Conservation (phyloP, 495 filamentous ascomycete species). For the Tuber brumale region DNA sequence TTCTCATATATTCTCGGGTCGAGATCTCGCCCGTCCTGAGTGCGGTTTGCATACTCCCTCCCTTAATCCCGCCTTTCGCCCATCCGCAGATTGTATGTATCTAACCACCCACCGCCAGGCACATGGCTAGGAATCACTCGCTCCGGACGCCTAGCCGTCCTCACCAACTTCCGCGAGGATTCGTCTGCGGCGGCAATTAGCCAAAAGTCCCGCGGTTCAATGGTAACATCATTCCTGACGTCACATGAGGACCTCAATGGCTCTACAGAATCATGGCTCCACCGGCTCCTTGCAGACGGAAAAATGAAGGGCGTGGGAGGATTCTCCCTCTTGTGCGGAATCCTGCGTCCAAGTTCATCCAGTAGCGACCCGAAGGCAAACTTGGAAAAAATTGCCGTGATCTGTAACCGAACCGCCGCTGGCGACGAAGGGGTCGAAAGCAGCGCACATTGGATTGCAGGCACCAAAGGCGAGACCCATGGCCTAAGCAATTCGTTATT, state of each 20-base stretch:
- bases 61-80: slow-evolving; percentile 18
- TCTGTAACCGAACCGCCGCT: slow-evolving; percentile 76
- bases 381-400: slow-evolving; percentile 67
- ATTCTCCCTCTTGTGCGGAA: slow-evolving; percentile 85
- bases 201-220: slow-evolving; percentile 55
- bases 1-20: slow-evolving; percentile 58
- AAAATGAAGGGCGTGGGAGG: slow-evolving; percentile 73
- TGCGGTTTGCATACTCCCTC: slow-evolving; percentile 40
- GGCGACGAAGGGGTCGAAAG: slow-evolving; percentile 47
- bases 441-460: slow-evolving; percentile 60
- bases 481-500: slow-evolving; percentile 84
- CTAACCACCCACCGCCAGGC: slow-evolving; percentile 49
- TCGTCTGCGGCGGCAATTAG: slow-evolving; percentile 34
- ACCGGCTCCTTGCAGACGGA: slow-evolving; percentile 59
- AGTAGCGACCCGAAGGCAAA: slow-evolving; percentile 38
- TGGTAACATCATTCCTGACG: slow-evolving; percentile 83
- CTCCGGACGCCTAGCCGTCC: slow-evolving; percentile 74
- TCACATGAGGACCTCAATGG: slow-evolving; percentile 24
- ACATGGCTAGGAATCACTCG: slow-evolving; percentile 93
- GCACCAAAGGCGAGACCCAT: slow-evolving; percentile 56
- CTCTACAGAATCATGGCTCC: slow-evolving; percentile 59
- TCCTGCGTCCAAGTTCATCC: slow-evolving; percentile 48
- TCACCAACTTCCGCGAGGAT: slow-evolving; percentile 91
- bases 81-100: slow-evolving; percentile 17
- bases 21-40: slow-evolving; percentile 58